Base-by-base conservation (phyloP, 805 yeast genomes). In the Candida krabiensis region DNA sequence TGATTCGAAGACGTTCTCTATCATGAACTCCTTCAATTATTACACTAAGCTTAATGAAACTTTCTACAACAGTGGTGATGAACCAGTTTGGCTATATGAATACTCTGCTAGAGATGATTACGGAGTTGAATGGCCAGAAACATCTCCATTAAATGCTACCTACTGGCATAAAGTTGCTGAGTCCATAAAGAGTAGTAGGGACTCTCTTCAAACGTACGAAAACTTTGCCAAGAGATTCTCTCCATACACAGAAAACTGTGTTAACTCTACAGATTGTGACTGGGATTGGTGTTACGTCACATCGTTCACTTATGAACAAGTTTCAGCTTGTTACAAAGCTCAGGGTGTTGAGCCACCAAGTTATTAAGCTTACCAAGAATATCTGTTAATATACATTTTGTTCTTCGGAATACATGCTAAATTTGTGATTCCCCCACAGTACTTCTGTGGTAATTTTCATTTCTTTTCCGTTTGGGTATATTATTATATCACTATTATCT, bases 51-150 rank as follows among this genome's bases (percentile, higher is more conserved):
- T 83, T 47, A 79, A 80, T 53, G 75, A 71, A 32, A 78, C 84
- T 12, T 77, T 72, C 53, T 55, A 57, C 34, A 71, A 71, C 39
- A 70, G 73, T 15, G 78, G 79, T 11, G 65, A 58, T 19, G 86
- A 79, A 47, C 83, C 86, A 13, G 59, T 55, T 17, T 83, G 89
- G 90, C 56, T 66, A 39, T 71, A 68, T 41, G 83, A 78, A 46
- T 83, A 83, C 59, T 74, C 81, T 34, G 78, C 87, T 1, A 71
- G 90, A 57, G 79, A 73, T 2, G 63, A 68, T 2, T 82, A 78
- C 43, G 75, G 73, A 37, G 64, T 75, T 9, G 53, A 64, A 11
- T 83, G 89, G 89, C 86, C 87, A 14, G 46, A 37, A 9, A 49
- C 58, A 8, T 66, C 81, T 12, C 84, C 87, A 9, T 69, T 82